phyloP scores from a whole-genome alignment of 768 basidiomycete genomes.

The Clitopilus hobsonii region DNA sequence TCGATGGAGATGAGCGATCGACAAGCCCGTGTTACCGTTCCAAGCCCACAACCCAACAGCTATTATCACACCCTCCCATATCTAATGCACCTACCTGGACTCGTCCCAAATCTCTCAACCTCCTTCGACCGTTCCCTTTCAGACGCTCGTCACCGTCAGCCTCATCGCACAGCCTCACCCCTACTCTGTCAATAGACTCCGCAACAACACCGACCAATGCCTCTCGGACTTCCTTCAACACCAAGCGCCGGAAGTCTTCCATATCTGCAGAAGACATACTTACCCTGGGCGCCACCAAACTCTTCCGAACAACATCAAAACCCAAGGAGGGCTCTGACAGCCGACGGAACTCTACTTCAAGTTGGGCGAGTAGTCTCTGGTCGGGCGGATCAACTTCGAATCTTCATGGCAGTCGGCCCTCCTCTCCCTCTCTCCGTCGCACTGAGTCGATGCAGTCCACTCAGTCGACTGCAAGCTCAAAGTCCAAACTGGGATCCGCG shows the following conservation, averaged over 20 bases:
- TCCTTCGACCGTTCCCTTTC: conserved; percentile 14
- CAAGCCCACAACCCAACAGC: conserved; percentile 20
- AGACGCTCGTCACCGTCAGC: conserved; percentile 20
- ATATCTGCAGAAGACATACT: conserved; percentile 27
- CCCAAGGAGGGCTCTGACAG: conserved; percentile 14
- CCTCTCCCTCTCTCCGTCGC: neutral
- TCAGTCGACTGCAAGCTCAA: neutral
- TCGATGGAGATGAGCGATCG: conserved; percentile 6
- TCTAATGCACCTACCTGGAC: conserved; percentile 19
- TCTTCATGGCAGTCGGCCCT: neutral
- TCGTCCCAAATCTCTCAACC: conserved; percentile 17
- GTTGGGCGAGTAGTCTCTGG: conserved; percentile 8
- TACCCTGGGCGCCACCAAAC: conserved; percentile 32
- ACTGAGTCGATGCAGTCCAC: neutral
- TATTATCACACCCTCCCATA: conserved; percentile 17
- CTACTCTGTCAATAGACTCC: neutral
- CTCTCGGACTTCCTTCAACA: conserved; percentile 24
- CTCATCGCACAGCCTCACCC: conserved; percentile 9
- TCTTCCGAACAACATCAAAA: conserved; percentile 31
- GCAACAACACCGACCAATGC: conserved; percentile 5
- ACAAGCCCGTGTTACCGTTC: conserved; percentile 10
- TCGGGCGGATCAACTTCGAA: neutral
- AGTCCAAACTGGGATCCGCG: neutral
- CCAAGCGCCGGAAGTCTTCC: conserved; percentile 10
- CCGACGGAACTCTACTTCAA: conserved; percentile 18